phyloP scores from a whole-genome alignment of 805 yeast genomes.

The Monosporozyma aquatica region DNA sequence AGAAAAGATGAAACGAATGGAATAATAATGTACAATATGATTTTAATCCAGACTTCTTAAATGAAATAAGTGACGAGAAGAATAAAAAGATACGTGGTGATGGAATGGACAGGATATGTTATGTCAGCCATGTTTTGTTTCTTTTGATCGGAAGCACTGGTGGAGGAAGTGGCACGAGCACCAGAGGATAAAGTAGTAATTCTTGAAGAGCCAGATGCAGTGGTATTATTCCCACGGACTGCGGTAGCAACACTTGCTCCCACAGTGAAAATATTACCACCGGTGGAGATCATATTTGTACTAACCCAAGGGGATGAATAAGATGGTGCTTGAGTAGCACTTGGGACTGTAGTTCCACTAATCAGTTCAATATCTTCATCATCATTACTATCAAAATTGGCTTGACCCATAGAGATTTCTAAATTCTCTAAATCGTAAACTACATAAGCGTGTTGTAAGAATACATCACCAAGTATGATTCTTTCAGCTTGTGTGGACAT shows the following conservation, averaged over 20 bases:
- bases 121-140: slow-evolving; percentile 1
- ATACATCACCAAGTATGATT: slow-evolving; percentile 46
- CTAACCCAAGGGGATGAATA: slow-evolving; percentile 37
- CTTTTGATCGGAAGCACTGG: not conserved
- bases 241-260: not conserved
- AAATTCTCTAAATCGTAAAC: slow-evolving; percentile 46
- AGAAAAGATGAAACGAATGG: too few relatives aligned
- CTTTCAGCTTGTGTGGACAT: slow-evolving; percentile 19
- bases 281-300: slow-evolving; percentile 10
- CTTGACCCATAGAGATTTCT: slow-evolving; percentile 41
- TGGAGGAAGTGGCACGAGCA: not conserved
- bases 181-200: not conserved
- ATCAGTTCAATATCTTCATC: slow-evolving; percentile 40
- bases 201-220: not conserved
- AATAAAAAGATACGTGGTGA: not conserved
- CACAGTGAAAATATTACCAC: slow-evolving; percentile 21
- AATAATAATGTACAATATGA: not conserved
- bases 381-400: slow-evolving; percentile 24
- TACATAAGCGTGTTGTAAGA: slow-evolving; percentile 45
- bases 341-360: slow-evolving; percentile 36
- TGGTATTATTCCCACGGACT: too few relatives aligned
- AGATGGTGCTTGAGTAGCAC: slow-evolving; percentile 38
- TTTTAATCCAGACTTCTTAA: too few relatives aligned
- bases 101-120: not conserved
- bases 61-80: not conserved